Evolutionary conservation across 805 yeast genomes (phyloP), one percentile per base, ranked within the genome.

Genomic region (Torulaspora delbrueckii): DNA sequence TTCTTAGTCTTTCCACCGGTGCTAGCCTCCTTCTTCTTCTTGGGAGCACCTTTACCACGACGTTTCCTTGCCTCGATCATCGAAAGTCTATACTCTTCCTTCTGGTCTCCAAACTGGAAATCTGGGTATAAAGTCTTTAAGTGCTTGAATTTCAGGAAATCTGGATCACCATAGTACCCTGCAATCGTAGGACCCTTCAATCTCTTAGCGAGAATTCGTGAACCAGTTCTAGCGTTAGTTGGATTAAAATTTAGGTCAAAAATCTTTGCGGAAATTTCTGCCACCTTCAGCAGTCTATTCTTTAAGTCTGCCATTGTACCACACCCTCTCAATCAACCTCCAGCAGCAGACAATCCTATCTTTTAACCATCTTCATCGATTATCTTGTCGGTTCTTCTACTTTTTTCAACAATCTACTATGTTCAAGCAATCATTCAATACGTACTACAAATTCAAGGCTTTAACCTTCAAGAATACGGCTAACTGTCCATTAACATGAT

Each of bases 41-140:
- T 78, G 57, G 93, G 95, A 9, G 93, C 88, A 66, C 91, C 90
- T 68, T 86, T 86, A 67, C 87, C 90, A 78, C 93, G 84, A 76
- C 84, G 82, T 73, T 81, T 85, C 67, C 86, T 75, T 46, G 71
- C 72, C 47, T 69, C 79, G 18, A 79, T 81, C 78, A 80, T 80
- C 48, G 71, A 75, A 50, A 83, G 59, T 66, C 95, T 75, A 66
- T 82, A 81, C 35, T 74, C 78, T 62, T 86, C 95, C 49, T 77
- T 79, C 44, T 83, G 84, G 55, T 84, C 84, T 5, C 75, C 73
- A 53, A 86, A 75, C 42, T 71, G 70, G 48, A 69, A 62, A 28
- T 65, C 67, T 3, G 78, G 78, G 54, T 55, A 81, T 66, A 81
- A 68, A 30, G 69, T 63, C 58, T 76, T 77, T 62, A 83, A 70